Percentiles rank a stretch among this genome's conserved stretches.
Conservation (phyloP, 73 alveolate species). For the Vitrella brassicaformis region DNA sequence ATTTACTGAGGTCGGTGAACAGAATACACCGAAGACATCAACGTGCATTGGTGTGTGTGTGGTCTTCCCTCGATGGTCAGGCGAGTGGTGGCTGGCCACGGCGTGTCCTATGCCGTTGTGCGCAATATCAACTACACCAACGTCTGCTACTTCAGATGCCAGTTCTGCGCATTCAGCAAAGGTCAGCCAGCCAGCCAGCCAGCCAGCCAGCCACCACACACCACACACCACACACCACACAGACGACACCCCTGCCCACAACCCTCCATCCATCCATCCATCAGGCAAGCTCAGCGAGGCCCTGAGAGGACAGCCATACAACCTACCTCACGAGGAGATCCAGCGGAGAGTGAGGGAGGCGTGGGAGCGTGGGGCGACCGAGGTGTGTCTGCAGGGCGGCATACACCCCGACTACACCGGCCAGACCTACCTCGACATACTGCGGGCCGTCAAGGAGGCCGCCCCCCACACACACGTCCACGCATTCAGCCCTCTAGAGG, state of each 20-base stretch:
- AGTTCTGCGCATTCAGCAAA: background rate
- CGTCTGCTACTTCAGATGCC: background rate
- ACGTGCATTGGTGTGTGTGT: no score
- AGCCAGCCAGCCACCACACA: no score
- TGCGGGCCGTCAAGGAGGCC: background rate
- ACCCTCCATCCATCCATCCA: no score
- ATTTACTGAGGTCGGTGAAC: no score
- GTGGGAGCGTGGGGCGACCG: background rate
- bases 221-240: no score
- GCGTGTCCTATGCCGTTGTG: background rate
- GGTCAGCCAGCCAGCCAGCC: no score
- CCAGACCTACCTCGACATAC: background rate
- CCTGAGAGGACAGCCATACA: background rate
- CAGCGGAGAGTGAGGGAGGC: background rate
- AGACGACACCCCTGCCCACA: no score
- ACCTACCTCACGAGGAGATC: background rate
- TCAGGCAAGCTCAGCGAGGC: no score
- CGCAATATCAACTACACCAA: background rate
- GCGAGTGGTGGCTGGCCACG: background rate
- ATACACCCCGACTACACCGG: background rate
- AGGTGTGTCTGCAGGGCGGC: background rate
- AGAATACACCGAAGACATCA: no score
- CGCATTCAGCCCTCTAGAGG: background rate
- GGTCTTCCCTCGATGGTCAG: no score
- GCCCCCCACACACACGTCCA: background rate